A percentile compares a stretch with the other conserved stretches of the same genome.
Conservation (phyloP, 2,329 filamentous ascomycete species). For the Microdochium paspali region DNA sequence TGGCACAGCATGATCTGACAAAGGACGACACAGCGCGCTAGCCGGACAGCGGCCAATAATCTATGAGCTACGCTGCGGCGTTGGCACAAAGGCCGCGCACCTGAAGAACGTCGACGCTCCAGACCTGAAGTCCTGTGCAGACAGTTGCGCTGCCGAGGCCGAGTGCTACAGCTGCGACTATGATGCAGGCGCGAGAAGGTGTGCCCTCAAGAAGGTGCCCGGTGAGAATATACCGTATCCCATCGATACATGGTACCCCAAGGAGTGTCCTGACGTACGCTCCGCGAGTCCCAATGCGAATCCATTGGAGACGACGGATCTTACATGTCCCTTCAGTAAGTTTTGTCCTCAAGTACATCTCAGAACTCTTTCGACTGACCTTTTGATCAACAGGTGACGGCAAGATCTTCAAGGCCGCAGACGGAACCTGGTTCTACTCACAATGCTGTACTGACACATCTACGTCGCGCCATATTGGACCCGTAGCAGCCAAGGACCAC, state of each 20-base stretch:
- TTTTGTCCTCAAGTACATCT: no score
- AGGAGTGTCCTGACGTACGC: not conserved
- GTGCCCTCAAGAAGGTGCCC: not conserved
- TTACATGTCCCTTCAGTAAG: not conserved
- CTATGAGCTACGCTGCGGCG: not conserved
- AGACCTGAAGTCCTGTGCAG: not conserved
- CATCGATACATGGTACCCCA: not conserved
- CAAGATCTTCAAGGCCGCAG: not conserved
- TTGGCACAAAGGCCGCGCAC: not conserved
- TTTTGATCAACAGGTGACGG: constrained; percentile 1
- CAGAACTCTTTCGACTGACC: not conserved
- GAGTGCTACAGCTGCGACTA: not conserved
- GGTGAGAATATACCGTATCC: not conserved
- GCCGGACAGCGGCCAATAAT: not conserved
- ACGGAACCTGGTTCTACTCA: constrained; percentile 1
- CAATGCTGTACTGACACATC: not conserved
- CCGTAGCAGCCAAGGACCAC: not conserved
- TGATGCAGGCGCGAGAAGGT: not conserved
- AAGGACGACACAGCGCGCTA: not conserved
- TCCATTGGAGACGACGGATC: not conserved
- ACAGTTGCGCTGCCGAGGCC: not conserved
- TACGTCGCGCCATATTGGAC: not conserved
- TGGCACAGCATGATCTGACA: not conserved
- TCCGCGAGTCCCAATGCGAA: not conserved
- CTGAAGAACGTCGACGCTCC: not conserved